phyloP scores from a whole-genome alignment of 345 rosid genomes.

The Eucalyptus tenuipes region DNA sequence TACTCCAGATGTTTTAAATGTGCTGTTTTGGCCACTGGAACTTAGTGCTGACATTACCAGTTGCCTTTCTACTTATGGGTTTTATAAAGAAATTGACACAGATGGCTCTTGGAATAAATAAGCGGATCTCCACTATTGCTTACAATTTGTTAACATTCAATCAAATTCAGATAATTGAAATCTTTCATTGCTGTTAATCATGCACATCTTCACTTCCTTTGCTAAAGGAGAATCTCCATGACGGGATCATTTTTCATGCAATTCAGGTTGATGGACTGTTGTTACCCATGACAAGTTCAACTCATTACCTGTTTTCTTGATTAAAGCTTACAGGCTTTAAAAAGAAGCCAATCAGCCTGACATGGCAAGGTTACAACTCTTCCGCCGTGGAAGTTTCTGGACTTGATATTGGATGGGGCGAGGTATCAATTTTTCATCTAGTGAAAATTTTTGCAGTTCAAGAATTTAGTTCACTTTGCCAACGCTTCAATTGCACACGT shows the following conservation, averaged over 20 bases:
- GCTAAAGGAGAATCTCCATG: background rate
- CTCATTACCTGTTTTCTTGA: background rate
- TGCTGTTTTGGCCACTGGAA: background rate
- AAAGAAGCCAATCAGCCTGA: conserved; percentile 50
- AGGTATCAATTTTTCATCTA: conserved; percentile 18
- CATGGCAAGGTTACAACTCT: conserved; percentile 41
- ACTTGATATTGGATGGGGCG: conserved; percentile 98
- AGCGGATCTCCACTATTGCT: background rate
- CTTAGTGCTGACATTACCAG: background rate
- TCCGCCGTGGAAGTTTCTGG: conserved; percentile 83
- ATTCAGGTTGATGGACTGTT: background rate
- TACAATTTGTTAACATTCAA: background rate
- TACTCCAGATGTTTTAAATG: background rate
- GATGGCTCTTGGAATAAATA: background rate
- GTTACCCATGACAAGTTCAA: background rate
- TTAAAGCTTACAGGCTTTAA: conserved; percentile 73
- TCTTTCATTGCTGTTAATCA: background rate
- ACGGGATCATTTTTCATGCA: background rate
- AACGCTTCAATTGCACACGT: background rate
- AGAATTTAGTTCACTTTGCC: background rate
- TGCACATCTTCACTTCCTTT: background rate
- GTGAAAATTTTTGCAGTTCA: background rate
- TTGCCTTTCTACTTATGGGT: background rate
- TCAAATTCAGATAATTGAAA: background rate
- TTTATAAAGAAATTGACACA: background rate